These are phyloP conservation scores for Candida gorgasii DNA, from an alignment of 805 yeast genomes.

Conservation along the genomic window DNA sequence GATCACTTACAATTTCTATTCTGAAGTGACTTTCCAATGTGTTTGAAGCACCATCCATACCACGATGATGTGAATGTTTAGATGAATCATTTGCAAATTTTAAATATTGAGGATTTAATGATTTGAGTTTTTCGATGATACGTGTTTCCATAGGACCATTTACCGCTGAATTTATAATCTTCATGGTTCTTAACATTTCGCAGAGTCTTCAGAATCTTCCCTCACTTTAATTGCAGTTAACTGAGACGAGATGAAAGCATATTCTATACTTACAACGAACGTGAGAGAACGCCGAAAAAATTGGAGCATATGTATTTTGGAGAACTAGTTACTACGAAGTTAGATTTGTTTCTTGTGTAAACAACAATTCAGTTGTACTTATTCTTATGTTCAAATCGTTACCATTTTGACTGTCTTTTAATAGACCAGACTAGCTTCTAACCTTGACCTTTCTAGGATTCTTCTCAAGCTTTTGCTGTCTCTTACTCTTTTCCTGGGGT, in stretches of 20 bases:
- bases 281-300: no score
- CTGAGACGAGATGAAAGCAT: no score
- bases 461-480: constrained; percentile 19
- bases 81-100: constrained; percentile 77
- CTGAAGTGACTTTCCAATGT: constrained; percentile 80
- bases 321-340: no score
- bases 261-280: no score
- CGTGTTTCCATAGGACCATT: constrained; percentile 50
- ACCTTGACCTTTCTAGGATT: constrained; percentile 10
- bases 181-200: constrained; percentile 11
- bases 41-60: constrained; percentile 72
- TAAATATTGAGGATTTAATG: constrained; percentile 46
- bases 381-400: no score
- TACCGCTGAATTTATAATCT: constrained; percentile 14
- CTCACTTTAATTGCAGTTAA: no score
- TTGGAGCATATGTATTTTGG: no score
- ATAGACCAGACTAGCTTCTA: background rate
- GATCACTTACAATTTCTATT: constrained; percentile 68
- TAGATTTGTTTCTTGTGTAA: no score
- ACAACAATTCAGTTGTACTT: no score
- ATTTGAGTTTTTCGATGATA: constrained; percentile 12
- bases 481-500: constrained; percentile 18
- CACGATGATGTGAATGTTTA: constrained; percentile 86
- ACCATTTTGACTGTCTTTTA: no score
- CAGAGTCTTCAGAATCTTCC: no score